phyloP scores from a whole-genome alignment of 2,329 filamentous ascomycete genomes.

The Pseudogymnoascus sp. region DNA sequence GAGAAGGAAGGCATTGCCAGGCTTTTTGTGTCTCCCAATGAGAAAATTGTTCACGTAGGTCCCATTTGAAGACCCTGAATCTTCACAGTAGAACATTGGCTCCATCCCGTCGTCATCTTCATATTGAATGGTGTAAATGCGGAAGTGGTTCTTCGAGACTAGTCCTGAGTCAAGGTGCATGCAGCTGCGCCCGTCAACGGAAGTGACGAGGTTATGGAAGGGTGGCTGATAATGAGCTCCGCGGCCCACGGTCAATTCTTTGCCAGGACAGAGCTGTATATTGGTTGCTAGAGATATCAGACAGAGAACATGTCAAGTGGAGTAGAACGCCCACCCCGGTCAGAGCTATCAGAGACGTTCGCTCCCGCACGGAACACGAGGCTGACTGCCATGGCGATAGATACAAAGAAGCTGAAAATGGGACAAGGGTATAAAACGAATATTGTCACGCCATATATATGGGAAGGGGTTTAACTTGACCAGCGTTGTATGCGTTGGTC shows the following conservation, averaged over 20 bases:
- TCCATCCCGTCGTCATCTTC: constrained; percentile 28
- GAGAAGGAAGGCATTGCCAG: constrained; percentile 37
- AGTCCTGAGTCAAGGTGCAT: constrained; percentile 5
- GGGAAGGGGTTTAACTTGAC: not conserved
- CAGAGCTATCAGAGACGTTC: not conserved
- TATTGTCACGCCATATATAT: not conserved
- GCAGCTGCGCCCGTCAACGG: not conserved
- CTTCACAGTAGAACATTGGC: constrained; percentile 46
- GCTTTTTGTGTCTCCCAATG: constrained; percentile 34
- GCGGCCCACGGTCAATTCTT: not conserved
- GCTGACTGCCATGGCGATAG: not conserved
- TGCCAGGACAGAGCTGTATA: not conserved
- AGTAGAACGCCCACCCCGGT: not conserved
- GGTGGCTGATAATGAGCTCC: not conserved
- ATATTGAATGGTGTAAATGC: constrained; percentile 47
- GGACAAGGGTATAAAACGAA: not conserved
- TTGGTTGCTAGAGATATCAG: not conserved
- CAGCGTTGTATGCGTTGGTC: not conserved
- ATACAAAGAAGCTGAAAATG: not conserved
- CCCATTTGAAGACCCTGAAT: constrained; percentile 46
- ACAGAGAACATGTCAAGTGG: not conserved
- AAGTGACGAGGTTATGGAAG: not conserved
- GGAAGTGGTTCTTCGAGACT: constrained; percentile 47
- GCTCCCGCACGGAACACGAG: not conserved
- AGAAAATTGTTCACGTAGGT: constrained; percentile 42